Conservation (phyloP, 1,284 basidiomycete genomes). For the Malassezia psittaci region DNA sequence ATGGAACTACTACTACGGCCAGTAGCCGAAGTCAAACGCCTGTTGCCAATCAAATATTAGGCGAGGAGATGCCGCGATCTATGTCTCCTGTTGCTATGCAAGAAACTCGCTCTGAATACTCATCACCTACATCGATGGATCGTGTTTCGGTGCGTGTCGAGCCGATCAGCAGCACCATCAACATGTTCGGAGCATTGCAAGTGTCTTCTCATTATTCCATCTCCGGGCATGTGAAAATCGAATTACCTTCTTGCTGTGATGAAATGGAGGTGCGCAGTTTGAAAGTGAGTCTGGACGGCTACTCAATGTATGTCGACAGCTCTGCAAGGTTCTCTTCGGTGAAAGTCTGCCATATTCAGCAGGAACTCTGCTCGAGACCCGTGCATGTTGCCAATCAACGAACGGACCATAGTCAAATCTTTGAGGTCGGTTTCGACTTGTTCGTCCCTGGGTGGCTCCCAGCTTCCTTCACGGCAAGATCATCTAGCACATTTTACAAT, state of each 20-base stretch:
- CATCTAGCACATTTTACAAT: conserved; percentile 42
- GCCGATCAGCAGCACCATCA: conserved; percentile 29
- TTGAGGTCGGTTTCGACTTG: conserved; percentile 43
- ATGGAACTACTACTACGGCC: not conserved
- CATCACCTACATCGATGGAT: not conserved
- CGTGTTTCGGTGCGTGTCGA: conserved; percentile 18
- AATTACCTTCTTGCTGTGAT: not conserved
- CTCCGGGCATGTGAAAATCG: conserved; percentile 25
- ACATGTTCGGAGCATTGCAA: conserved; percentile 46
- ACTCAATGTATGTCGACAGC: conserved; percentile 39
- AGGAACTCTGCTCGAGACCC: conserved; percentile 19
- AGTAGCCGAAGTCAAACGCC: not conserved
- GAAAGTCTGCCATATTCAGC: conserved; percentile 26
- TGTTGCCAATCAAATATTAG: not conserved
- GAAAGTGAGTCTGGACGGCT: conserved; percentile 31
- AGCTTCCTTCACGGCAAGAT: conserved; percentile 34
- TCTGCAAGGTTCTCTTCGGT: conserved; percentile 37
- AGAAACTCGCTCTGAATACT: not conserved
- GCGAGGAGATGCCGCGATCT: not conserved
- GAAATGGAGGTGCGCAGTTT: conserved; percentile 26
- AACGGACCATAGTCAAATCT: conserved; percentile 2
- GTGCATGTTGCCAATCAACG: conserved; percentile 15
- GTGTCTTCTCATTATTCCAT: conserved; percentile 45
- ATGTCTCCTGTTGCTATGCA: not conserved
- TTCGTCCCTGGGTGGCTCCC: conserved; percentile 44